Evolutionary conservation across 2,329 filamentous ascomycete genomes (phyloP).

Genomic region (Aureobasidium sp.): DNA sequence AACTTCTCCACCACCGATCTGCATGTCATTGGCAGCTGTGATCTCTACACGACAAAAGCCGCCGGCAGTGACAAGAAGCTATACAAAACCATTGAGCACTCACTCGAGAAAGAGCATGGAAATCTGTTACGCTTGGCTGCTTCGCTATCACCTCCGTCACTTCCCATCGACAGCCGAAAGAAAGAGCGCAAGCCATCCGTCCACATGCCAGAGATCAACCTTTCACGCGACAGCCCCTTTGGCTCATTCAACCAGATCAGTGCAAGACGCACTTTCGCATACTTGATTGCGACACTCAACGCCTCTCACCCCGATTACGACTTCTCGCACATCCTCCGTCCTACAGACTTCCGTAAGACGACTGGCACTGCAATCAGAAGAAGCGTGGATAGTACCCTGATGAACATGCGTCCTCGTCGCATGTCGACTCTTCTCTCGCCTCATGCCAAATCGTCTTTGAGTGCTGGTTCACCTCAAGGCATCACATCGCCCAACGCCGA

Average conservation of each 20-base stretch:
- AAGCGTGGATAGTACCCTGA: slow-evolving; percentile 77
- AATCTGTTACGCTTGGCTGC: slow-evolving; percentile 79
- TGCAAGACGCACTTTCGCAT: slow-evolving; percentile 87
- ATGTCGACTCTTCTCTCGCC: slow-evolving; percentile 31
- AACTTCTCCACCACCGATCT: slow-evolving; percentile 94
- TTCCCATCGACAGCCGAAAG: slow-evolving; percentile 30
- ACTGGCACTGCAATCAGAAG: slow-evolving; percentile 76
- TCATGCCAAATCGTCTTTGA: slow-evolving; percentile 17
- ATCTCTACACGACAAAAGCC: slow-evolving; percentile 95
- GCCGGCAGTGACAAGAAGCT: slow-evolving; percentile 94
- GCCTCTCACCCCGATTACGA: slow-evolving; percentile 95
- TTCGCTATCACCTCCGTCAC: slow-evolving; percentile 74
- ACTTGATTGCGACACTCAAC: slow-evolving; percentile 92
- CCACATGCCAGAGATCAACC: slow-evolving; percentile 44
- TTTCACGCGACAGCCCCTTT: slow-evolving; percentile 84
- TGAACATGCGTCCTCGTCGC: slow-evolving; percentile 68
- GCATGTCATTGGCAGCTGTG: slow-evolving; percentile 86
- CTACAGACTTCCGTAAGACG: slow-evolving; percentile 84
- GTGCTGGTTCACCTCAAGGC: slow-evolving; percentile 16
- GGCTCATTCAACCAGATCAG: slow-evolving; percentile 82
- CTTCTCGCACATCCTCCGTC: slow-evolving; percentile 85
- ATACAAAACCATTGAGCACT: slow-evolving; percentile 90
- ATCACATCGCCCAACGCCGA: slow-evolving; percentile 16
- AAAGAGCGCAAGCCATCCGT: slow-evolving; percentile 23
- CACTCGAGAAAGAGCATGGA: slow-evolving; percentile 84